Percentiles rank a stretch among this genome's conserved stretches.
Evolutionary conservation across 345 rosid genomes (phyloP).

Genomic region (Odontarrhena argentea): DNA sequence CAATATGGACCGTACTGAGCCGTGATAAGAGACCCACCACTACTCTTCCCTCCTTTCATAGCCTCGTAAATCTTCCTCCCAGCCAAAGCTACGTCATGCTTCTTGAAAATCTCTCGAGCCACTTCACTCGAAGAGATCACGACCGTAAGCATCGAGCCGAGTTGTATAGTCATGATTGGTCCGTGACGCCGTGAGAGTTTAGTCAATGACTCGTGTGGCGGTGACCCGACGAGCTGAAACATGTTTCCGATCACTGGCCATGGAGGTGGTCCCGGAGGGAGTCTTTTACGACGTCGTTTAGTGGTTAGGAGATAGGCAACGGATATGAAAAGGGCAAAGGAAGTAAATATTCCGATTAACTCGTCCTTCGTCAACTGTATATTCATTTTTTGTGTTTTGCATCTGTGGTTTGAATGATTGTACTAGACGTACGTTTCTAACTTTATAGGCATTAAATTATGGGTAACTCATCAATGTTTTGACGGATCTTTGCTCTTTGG

Average conservation of each 20-base stretch:
- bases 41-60: constrained; percentile 60
- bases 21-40: constrained; percentile 69
- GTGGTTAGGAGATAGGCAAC: constrained; percentile 45
- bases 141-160: constrained; percentile 72
- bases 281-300: constrained; percentile 45
- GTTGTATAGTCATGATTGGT: constrained; percentile 73
- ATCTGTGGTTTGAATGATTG: neutral
- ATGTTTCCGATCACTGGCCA: constrained; percentile 75
- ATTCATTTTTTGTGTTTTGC: constrained; percentile 1
- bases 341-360: constrained; percentile 23
- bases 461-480: too few species aligned
- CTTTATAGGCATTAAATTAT: constrained; percentile 9
- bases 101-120: constrained; percentile 77
- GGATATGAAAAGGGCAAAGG: constrained; percentile 45
- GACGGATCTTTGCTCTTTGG: too few species aligned
- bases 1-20: constrained; percentile 79
- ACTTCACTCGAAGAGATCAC: constrained; percentile 68
- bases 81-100: constrained; percentile 66
- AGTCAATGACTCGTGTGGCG: constrained; percentile 61
- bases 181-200: constrained; percentile 55
- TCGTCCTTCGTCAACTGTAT: constrained; percentile 15
- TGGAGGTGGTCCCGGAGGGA: constrained; percentile 73
- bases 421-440: neutral
- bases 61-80: constrained; percentile 83
- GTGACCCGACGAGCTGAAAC: constrained; percentile 53